A percentile compares a stretch with the other conserved stretches of the same genome.
phyloP scores from a whole-genome alignment of 495 filamentous ascomycete genomes.

The Haplographium delicatum region DNA sequence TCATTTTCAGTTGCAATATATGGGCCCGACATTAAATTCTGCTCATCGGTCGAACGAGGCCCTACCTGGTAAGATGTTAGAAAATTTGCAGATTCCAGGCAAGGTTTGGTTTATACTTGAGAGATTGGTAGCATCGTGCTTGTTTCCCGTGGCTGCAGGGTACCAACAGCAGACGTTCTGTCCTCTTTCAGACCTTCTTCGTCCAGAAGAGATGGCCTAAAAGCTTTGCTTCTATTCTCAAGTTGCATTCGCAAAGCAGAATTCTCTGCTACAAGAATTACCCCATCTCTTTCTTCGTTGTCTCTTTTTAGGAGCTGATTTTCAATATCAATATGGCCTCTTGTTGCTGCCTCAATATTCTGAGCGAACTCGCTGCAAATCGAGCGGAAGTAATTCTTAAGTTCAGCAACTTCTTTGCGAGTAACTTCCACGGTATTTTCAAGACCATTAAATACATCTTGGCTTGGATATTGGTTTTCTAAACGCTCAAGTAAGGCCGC shows the following conservation, averaged over 20 bases:
- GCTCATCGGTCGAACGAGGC: too few relatives aligned
- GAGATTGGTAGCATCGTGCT: too few relatives aligned
- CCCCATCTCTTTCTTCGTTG: neutral
- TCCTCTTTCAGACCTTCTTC: too few relatives aligned
- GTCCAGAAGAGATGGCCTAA: too few relatives aligned
- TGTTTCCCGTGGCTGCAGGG: too few relatives aligned
- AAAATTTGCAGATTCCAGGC: too few relatives aligned
- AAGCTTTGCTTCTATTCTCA: too few relatives aligned
- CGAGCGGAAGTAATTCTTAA: neutral
- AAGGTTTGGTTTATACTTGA: too few relatives aligned
- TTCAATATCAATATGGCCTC: conserved; percentile 3
- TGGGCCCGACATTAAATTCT: too few relatives aligned
- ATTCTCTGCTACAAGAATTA: neutral
- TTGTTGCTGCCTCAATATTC: neutral
- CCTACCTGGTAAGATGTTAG: too few relatives aligned
- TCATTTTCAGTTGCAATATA: too few relatives aligned
- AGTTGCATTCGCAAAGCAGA: neutral
- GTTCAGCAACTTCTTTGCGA: conserved; percentile 2
- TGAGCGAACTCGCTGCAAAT: neutral
- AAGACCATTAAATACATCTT: conserved; percentile 9
- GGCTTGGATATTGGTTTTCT: conserved; percentile 8
- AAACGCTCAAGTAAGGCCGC: conserved; percentile 23
- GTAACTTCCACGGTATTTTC: conserved; percentile 9
- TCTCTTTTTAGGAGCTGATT: neutral
- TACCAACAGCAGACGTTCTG: too few relatives aligned